Base-by-base conservation (phyloP, 768 basidiomycete genomes). In the Pisolithus sp. region DNA sequence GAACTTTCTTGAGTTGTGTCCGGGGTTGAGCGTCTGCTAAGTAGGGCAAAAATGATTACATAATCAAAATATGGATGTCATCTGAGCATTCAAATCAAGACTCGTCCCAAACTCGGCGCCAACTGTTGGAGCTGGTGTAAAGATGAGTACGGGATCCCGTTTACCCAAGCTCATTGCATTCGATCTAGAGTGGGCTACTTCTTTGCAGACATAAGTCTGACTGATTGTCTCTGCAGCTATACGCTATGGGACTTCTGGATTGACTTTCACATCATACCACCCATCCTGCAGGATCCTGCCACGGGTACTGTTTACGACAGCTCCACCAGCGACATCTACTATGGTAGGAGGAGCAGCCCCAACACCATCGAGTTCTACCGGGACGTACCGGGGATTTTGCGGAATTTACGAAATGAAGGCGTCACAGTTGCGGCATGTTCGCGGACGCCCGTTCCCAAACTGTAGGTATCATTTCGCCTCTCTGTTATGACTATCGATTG, bases 221-320 rank as follows among this genome's bases (percentile, higher is more conserved):
- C 49, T 56, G 28, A 58, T n/a, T 3, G 49, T 13, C 17, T 44
- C 53, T 7, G 34, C 55, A 90, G 89, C 62, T 92, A 87, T 64
- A 93, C 91, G 0, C 72, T 93, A 6, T 93, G 89, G 90, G 79
- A 85, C 52, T 72, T 92, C 15, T 92, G 89, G 90, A 85, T 93
- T 48, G 91, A 93, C 65, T 82, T 82, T 17, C 85, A 91, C 63
- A 75, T 88, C 48, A 70, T 75, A 41, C 79, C 76, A 28, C 81
- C 85, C 7, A 66, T 88, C 48, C 75, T 67, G 50, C 72, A 76
- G 42, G 67, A 81, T 21, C 72, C 40, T 5, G 20, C 20, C 30
- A 59, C 62, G 13, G 62, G 62, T 10, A 48, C 41, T 7, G 55
- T 68, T 21, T 59, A 58, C 9, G 68, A 69, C 45, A 66, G 58